Base-by-base conservation (phyloP, 2,329 filamentous ascomycete species). In the Trichoderma sp. region DNA sequence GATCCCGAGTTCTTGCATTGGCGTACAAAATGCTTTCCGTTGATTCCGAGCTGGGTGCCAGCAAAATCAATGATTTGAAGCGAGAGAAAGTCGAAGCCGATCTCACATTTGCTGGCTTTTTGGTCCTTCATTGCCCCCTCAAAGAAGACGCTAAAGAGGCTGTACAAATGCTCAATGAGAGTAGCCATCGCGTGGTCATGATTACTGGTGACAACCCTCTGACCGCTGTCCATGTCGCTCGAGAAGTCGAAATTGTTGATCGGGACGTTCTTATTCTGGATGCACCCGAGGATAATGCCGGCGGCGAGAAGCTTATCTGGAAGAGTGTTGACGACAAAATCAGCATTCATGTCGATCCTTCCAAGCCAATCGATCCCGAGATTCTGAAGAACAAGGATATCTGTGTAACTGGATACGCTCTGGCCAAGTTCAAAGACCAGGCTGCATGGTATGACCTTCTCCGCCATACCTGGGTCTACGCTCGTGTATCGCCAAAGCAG, bases 121-220 rank as follows among this genome's bases (percentile, higher is more conserved):
- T 99, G 72, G 94, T 99, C 63, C 85, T 99, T 35, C 95, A 97
- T 79, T 97, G 94, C 76, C 96, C 96, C 5, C 86, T 99, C 69
- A 99, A 99, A 82, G 94, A 97, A 31, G 96, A 99, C 79, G 96
- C 96, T 58, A 92, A 96, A 81, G 91, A 96, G 79, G 90, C 96
- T 49, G 93, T 99, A 52, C 93, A 92, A 73, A 97, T 98, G 93
- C 87, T 99, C 75, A 99, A 97, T 78, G 96, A 99, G 84, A 98
- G 95, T 81, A 98, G 94, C 82, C 96, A 99, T 80, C 93, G 96
- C 75, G 94, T 97, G 58, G 92, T 99, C 74, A 99, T 99, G 96
- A 99, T 99, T 73, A 99, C 96, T 70, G 96, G 96, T 78, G 96
- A 99, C 80, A 99, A 99, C 79, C 95, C 96, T 14, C 86, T 99